Evolutionary conservation across 140 eudicot genomes (phyloP), one percentile per base, ranked within the genome.

Genomic region (Stevia rebaudiana): DNA sequence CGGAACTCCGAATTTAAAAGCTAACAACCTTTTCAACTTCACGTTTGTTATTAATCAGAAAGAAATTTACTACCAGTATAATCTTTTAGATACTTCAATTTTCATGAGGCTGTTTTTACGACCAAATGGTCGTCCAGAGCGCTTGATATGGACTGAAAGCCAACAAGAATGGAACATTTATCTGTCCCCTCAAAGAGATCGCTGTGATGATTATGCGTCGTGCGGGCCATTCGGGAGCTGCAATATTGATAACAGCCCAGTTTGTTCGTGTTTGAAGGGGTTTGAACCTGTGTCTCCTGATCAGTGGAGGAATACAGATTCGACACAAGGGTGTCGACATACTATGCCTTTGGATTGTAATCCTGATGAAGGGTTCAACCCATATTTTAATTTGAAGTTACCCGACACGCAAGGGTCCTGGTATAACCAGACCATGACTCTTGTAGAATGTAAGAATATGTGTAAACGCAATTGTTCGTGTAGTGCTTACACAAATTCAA

Each of bases 141-240:
- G 65, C 8, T 42, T 36, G 0, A 7, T 23, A 8, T 76, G 81
- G 81, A 40, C 17, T 12, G 44, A 44, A 2, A 49, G 69, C 4
- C 58, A 35, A 0, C 59, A 71, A 1, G 52, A 19, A 0, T 77
- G 81, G 81, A 12, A 3, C n/a, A 31, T 21, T 0, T 65, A 2
- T 65, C 19, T 25, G 12, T 8, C 73, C 0, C 49, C 52, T 5
- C 23, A 58, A 4, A 13, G 16, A 0, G 76, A 61, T 13, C 42
- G 9, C 0, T 80, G 84, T 55, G 78, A 61, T 6, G 49, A 33
- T 0, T 79, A 79, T n/a, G 75, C 43, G 2, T 5, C 54, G 15
- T 79, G 84, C 43, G 84, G 84, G 8, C 23, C 68, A 0, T 65
- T 49, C 7, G 81, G 75, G 3, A 65, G 51, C 35, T 79, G 84